Conservation (phyloP, 1,284 basidiomycete genomes). For the Singerocomus rubriflavus region DNA sequence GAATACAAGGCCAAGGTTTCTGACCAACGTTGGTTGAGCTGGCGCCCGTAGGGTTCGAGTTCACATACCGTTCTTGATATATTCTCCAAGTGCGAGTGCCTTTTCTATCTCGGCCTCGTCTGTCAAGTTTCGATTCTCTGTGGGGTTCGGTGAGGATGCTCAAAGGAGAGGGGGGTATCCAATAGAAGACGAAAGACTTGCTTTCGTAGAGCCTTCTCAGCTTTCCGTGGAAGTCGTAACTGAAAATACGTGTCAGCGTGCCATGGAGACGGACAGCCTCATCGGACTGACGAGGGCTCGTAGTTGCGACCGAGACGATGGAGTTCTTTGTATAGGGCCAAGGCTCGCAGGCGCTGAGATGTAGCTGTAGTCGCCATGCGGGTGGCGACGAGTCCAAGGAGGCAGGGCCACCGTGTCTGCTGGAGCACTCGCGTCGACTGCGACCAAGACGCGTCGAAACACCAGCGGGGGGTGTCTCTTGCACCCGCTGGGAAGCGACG, state of each 20-base stretch:
- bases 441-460: too few species aligned
- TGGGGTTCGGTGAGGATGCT: background rate
- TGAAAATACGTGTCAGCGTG: constrained; percentile 28
- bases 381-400: constrained; percentile 2
- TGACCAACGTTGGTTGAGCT: constrained; percentile 31
- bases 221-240: constrained; percentile 73
- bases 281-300: constrained; percentile 61
- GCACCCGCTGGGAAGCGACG: too few species aligned
- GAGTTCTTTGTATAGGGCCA: constrained; percentile 75
- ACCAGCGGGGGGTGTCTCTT: too few species aligned
- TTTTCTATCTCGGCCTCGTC: constrained; percentile 75
- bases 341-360: constrained; percentile 51
- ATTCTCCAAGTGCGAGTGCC: constrained; percentile 77
- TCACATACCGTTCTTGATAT: constrained; percentile 80
- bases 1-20: constrained; percentile 86
- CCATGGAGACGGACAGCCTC: constrained; percentile 9
- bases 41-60: background rate
- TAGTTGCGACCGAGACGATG: constrained; percentile 76
- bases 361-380: constrained; percentile 32
- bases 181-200: constrained; percentile 28
- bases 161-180: background rate
- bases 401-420: too few species aligned
- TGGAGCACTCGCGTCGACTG: too few species aligned
- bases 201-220: constrained; percentile 71
- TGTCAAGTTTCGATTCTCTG: constrained; percentile 72